phyloP scores from a whole-genome alignment of 2,329 filamentous ascomycete genomes.

The Phyllosticta citriasiana region DNA sequence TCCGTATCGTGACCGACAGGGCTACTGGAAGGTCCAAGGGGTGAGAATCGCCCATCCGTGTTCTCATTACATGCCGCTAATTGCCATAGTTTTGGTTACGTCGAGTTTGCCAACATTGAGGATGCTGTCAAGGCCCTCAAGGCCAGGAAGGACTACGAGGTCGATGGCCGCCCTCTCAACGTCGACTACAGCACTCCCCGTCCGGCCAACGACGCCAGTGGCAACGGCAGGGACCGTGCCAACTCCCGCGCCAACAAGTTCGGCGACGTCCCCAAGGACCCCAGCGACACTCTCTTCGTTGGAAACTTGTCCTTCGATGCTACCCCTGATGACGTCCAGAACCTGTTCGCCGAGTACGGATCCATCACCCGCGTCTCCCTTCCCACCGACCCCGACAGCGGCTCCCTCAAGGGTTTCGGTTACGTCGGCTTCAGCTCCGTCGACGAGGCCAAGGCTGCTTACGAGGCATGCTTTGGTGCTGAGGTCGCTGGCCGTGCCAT shows the following conservation, averaged over 20 bases:
- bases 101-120: conserved; percentile 65
- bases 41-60: conserved; percentile 28
- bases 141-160: conserved; percentile 62
- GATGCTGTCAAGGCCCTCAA: conserved; percentile 62
- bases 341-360: conserved; percentile 63
- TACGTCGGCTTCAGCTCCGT: conserved; percentile 77
- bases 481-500: conserved; percentile 64
- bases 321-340: conserved; percentile 63
- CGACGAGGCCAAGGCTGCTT: conserved; percentile 71
- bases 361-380: conserved; percentile 72
- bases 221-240: conserved; percentile 31
- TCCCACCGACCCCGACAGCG: conserved; percentile 77
- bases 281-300: conserved; percentile 80
- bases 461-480: conserved; percentile 59
- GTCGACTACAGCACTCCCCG: conserved; percentile 67
- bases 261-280: conserved; percentile 69
- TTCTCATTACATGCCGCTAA: conserved; percentile 18
- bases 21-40: conserved; percentile 75
- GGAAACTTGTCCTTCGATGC: conserved; percentile 83
- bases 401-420: conserved; percentile 82
- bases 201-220: conserved; percentile 38
- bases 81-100: conserved; percentile 63
- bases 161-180: conserved; percentile 67
- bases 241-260: conserved; percentile 54
- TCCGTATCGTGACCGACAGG: conserved; percentile 76